A percentile compares a stretch with the other conserved stretches of the same genome.
Evolutionary conservation across 768 basidiomycete genomes (phyloP).

Genomic region (Cytidiella melzeri): DNA sequence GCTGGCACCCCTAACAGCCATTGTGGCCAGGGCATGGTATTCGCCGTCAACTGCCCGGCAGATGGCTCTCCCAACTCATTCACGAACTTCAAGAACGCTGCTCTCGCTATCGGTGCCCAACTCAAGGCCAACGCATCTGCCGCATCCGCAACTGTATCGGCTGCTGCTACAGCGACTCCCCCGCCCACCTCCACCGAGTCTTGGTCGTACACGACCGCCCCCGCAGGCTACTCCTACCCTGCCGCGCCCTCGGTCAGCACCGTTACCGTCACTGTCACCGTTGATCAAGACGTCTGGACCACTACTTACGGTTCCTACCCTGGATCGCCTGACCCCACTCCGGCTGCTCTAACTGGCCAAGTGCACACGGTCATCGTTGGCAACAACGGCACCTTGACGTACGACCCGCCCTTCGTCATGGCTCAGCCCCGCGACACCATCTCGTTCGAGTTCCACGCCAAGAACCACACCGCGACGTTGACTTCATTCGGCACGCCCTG

Average conservation of each 20-base stretch:
- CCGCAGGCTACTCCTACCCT: constrained; percentile 48
- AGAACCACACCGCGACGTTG: constrained; percentile 66
- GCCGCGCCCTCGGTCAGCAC: constrained; percentile 35
- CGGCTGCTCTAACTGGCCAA: constrained; percentile 38
- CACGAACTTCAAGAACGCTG: constrained; percentile 51
- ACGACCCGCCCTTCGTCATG: constrained; percentile 42
- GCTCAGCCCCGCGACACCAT: constrained; percentile 51
- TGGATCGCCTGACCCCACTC: constrained; percentile 48
- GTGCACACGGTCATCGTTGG: constrained; percentile 54
- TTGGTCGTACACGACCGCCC: constrained; percentile 31
- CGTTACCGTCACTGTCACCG: constrained; percentile 41
- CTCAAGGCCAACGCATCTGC: constrained; percentile 39
- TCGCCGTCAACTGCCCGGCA: constrained; percentile 55
- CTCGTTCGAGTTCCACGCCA: constrained; percentile 58
- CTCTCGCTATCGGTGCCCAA: constrained; percentile 47
- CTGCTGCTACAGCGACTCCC: constrained; percentile 18
- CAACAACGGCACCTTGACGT: constrained; percentile 39
- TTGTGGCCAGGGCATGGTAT: constrained; percentile 63
- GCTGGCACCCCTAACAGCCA: constrained; percentile 45
- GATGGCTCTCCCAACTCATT: constrained; percentile 55
- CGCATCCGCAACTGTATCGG: constrained; percentile 29
- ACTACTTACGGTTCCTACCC: constrained; percentile 54
- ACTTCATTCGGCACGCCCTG: constrained; percentile 58
- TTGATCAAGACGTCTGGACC: constrained; percentile 39
- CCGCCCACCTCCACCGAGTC: constrained; percentile 18